Evolutionary conservation across 345 rosid species (phyloP), one percentile per base, ranked within the genome.

Genomic region (Dipteronia sinensis): DNA sequence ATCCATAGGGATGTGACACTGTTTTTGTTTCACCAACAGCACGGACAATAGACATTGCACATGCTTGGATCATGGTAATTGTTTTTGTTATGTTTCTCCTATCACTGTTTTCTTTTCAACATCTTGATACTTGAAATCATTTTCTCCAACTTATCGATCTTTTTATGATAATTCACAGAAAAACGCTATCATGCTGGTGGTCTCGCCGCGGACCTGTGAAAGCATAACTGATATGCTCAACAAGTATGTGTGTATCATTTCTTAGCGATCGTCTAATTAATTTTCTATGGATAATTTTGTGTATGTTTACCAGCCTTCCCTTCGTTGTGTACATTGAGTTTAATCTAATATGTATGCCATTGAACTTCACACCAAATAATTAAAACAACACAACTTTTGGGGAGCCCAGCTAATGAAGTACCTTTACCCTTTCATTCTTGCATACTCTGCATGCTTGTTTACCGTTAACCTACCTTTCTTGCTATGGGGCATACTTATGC

Each of bases 1-100:
- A 84, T 87, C 44, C 67, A 0, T 82, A 94, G 98, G 98, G 98
- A 75, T 93, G 98, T 78, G 97, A 94, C 82, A 90, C 98, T 46
- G 94, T 88, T 58, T 93, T 94, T 63, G 92, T 91, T 80, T 89
- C 98, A 16, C 91, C 98, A 76, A 94, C 98, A 38, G 98, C 98
- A 27, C 84, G 97, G 76, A 94, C 94, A 12, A 88, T 94, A 9
- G 98, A 94, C 78, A 86, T 94, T 86, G 97, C 92, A 65, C 86
- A 88, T 83, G 89, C 95, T 49, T 94, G 98, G 98, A 71, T 90
- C 78, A 93, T 91, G 98, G 98, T 94, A 88, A 49, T 75, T 62
- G 67, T 25, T 47, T 80, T 79, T 80, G 13, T 62, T 75, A 59
- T 64, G 65, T 72, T 72, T 56, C 64, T 15, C 27, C 0, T 62